Evolutionary conservation across 2,329 filamentous ascomycete species (phyloP), one percentile per base, ranked within the genome.

Genomic region (Beauveria australis): DNA sequence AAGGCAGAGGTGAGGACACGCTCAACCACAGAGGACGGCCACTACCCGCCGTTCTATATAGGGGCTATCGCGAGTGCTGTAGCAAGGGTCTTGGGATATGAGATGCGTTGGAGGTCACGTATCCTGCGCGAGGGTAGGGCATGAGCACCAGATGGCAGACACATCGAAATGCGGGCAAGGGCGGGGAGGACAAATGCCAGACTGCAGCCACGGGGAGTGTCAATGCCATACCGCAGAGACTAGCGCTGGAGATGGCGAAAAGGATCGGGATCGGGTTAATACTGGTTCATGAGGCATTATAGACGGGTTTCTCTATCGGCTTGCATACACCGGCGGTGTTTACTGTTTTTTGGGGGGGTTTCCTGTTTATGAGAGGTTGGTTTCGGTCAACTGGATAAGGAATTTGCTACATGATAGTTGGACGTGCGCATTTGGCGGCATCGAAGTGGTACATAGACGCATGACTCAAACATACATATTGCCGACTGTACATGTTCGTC

Each of bases 261-360:
- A 44, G 47, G 24, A 30, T 24, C n/a, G 33, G 12, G 43, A 24
- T 43, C 26, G 49, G 57, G 46, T 26, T n/a, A 33, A 59, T 24
- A 59, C 47, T 49, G 24, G 56, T 22, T 51, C 26, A 51, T 52
- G 47, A 47, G 24, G n/a, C 56, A 59, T 51, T 18, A 59, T 59
- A 59, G 56, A 59, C 12, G 37, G 47, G 22, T 44, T 44, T 44
- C 10, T 59, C 18, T 43, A 43, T 44, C 37, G 56, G 56, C 9
- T 57, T 58, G 56, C 56, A 43, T 52, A 24, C 18, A 43, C 37
- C 24, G 47, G 55, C 30, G 46, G 56, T 51, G 33, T 59, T 59
- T 37, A 12, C 24, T 5, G 16, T 56, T 51, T 24, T 43, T 28
- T 28, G n/a, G 40, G 14, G 33, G 18, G 18, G 4, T 26, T 24